Evolutionary conservation across 1,284 basidiomycete genomes (phyloP), one percentile per base, ranked within the genome.

Genomic region (Stereum hirsutum): DNA sequence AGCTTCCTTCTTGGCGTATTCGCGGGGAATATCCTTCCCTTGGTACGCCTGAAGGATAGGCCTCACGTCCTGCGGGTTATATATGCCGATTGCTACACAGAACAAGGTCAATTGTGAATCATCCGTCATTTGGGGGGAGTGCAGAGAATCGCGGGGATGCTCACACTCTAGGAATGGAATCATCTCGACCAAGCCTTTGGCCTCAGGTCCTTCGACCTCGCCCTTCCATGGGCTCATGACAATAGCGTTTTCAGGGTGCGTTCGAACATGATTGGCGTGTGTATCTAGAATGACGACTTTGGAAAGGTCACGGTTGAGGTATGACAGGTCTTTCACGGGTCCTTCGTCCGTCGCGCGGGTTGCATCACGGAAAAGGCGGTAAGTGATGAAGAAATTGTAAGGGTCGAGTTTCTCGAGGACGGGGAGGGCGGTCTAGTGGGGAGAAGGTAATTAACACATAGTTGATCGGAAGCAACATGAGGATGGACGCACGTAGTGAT

Each of bases 141-240:
- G 20, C 5, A 20, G 20, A 5, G 46, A 39, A 44, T 39, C 27
- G n/a, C 35, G 23, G 25, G 21, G 31, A 12, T 25, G 27, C 84
- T 39, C 60, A 92, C 91, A 92, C 69, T 99, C 95, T 6, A 99
- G 76, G 81, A 98, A 98, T 0, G 95, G 94, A 51, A 99, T 92
- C 68, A 97, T 74, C 10, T 84, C 86, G 10, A 99, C 62, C 17
- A 99, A 76, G 1, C 89, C 91, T 52, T 69, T 78, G 60, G 95
- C 91, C 21, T 72, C 67, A 0, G 78, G 66, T n/a, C n/a, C n/a
- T n/a, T n/a, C n/a, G n/a, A n/a, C n/a, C 45, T 87, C 78, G 7
- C 93, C 94, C 6, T 82, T 80, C 96, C 96, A 99, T 49, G 83
- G 83, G 14, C 85, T 80, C 35, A 98, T 56, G 38, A 93, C 66